Conservation (phyloP, 176 grass and related monocot genomes). For the Guadua angustifolia region DNA sequence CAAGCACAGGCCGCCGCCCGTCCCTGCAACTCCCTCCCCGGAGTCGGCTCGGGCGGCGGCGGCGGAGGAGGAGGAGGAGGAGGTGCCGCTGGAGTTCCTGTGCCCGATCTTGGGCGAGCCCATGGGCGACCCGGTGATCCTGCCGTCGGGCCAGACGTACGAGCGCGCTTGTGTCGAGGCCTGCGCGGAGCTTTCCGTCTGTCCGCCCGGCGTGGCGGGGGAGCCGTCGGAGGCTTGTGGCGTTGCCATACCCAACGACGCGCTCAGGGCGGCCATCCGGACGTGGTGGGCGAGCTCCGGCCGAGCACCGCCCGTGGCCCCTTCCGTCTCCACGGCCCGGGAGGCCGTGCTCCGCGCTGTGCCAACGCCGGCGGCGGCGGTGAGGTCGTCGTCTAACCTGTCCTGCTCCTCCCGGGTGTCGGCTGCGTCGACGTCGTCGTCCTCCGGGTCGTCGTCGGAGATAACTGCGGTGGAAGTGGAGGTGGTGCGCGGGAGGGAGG, state of each 20-base stretch:
- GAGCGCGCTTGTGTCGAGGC: constrained; percentile 62
- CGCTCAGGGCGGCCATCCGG: constrained; percentile 54
- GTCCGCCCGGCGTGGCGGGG: constrained; percentile 1
- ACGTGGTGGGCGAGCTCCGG: constrained; percentile 55
- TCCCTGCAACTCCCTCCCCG: background rate
- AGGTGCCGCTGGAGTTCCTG: constrained; percentile 47
- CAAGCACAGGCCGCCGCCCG: background rate
- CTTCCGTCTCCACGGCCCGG: constrained; percentile 24
- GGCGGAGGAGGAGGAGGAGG: too few relatives aligned
- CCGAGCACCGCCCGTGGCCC: background rate
- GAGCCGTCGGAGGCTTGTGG: background rate
- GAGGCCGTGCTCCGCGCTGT: constrained; percentile 39
- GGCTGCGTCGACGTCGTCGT: background rate
- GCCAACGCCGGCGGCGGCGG: background rate
- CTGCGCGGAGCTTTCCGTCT: constrained; percentile 53
- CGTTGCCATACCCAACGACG: constrained; percentile 62
- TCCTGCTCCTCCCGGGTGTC: constrained; percentile 25
- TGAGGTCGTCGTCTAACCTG: constrained; percentile 17
- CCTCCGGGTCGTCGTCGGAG: constrained; percentile 34
- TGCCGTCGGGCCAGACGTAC: constrained; percentile 59
- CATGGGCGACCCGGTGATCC: constrained; percentile 74
- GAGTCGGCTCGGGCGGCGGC: background rate
- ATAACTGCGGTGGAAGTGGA: constrained; percentile 19
- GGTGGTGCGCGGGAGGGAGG: constrained; percentile 19
- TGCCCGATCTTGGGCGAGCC: constrained; percentile 57